Conservation (phyloP, 225 moss, liverwort and hornwort genomes). For the Thuidium tamariscinum region DNA sequence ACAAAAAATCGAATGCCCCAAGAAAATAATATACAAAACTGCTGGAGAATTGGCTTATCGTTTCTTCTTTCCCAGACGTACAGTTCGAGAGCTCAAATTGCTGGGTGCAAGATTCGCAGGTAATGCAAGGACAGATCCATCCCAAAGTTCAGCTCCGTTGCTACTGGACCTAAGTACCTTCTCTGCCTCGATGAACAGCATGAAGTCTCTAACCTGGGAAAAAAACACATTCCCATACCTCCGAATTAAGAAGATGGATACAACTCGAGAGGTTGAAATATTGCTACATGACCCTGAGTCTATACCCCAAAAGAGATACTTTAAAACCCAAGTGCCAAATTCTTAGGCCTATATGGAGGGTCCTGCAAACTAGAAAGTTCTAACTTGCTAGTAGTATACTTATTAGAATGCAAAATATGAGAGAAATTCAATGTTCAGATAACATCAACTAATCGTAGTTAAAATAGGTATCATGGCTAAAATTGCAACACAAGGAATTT, state of each 20-base stretch:
- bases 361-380: not conserved
- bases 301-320: not conserved
- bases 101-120: conserved; percentile 41
- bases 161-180: conserved; percentile 60
- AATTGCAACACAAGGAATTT: not conserved
- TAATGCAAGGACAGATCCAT: conserved; percentile 78
- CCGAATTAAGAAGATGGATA: not conserved
- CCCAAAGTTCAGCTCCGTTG: conserved; percentile 70
- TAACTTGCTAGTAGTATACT: not conserved
- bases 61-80: conserved; percentile 45
- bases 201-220: conserved; percentile 81
- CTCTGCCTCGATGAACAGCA: conserved; percentile 85
- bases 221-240: not conserved
- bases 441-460: not conserved
- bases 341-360: not conserved
- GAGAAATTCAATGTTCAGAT: not conserved
- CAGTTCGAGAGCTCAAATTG: conserved; percentile 14
- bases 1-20: not conserved
- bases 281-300: not conserved
- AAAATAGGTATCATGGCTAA: too few species aligned
- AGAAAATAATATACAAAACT: not conserved
- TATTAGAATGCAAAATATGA: not conserved
- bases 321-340: not conserved
- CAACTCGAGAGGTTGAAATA: not conserved
- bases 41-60: not conserved